Base-by-base conservation (phyloP, 2,329 filamentous ascomycete species). In the Phoma sp. region DNA sequence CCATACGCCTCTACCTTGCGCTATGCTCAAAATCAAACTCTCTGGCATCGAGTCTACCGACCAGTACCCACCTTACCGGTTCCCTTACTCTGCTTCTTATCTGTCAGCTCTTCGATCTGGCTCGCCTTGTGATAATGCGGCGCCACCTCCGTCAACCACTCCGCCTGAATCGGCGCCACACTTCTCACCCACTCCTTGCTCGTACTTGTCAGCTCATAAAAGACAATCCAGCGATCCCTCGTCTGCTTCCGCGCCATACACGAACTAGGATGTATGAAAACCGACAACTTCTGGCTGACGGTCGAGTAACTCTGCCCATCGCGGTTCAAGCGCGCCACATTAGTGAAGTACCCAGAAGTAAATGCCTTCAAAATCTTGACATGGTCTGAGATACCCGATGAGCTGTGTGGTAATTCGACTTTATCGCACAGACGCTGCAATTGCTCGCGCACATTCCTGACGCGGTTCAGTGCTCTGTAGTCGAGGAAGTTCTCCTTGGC, bases 71-170 rank as follows among this genome's bases (percentile, higher is more conserved):
- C 52, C 17, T 37, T 47, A 2, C 55, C 14, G 70, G 76, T 5
- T 80, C 81, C 54, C 80, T 74, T 1, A 78, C 82, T 90, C 0
- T 87, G 84, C 77, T 89, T 82, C 76, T 91, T 96, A 78, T 85
- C 90, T 55, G 91, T 89, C 68, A 83, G 70, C 1, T 92, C 87
- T 68, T 97, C 93, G 33, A 97, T 74, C 70, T 97, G 92, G 77
- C 92, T 89, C 78, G 90, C 89, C 78, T 96, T 97, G 74, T 97
- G 91, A 71, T 92, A 96, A 78, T 98, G 95, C 58, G 93, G 93
- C 57, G 95, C 95, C 56, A 95, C 86, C 76, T 98, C 93, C 6
- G 87, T 84, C 65, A 99, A 73, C 93, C 93, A 97, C 70, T 87
- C 86, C 0, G 90, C 81, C 69, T 96, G 87, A 46, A 98, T 84